Evolutionary conservation across 2,329 filamentous ascomycete genomes (phyloP).

Genomic region (Cordyceps militaris): DNA sequence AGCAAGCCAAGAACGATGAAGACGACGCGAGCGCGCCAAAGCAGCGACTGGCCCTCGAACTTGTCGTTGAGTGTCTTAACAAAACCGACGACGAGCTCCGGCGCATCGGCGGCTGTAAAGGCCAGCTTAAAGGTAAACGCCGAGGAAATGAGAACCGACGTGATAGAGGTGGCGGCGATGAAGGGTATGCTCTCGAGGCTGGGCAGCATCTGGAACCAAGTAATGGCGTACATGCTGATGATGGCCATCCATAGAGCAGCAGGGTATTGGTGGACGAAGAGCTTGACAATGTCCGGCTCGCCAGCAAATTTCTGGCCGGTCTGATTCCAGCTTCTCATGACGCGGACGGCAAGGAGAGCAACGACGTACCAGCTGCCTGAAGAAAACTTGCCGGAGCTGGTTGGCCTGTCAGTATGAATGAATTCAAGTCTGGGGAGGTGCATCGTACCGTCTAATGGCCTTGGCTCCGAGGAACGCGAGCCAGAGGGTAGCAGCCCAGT

Average conservation of each 20-base stretch:
- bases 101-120: constrained; percentile 81
- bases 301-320: constrained; percentile 94
- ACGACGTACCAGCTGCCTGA: constrained; percentile 29
- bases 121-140: constrained; percentile 82
- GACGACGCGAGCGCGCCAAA: constrained; percentile 42
- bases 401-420: constrained; percentile 11
- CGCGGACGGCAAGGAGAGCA: constrained; percentile 55
- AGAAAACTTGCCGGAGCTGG: constrained; percentile 22
- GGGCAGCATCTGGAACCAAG: constrained; percentile 39
- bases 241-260: constrained; percentile 69
- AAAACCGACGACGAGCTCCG: constrained; percentile 61
- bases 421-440: background rate
- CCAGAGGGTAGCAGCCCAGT: constrained; percentile 77
- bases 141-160: constrained; percentile 37
- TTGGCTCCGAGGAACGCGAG: constrained; percentile 46
- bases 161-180: constrained; percentile 33
- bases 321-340: constrained; percentile 84
- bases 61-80: constrained; percentile 33
- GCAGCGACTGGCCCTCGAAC: constrained; percentile 37
- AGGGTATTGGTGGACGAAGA: constrained; percentile 57
- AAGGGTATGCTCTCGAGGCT: constrained; percentile 36
- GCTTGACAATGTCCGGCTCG: constrained; percentile 76
- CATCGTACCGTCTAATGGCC: constrained; percentile 33
- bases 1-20: constrained; percentile 41
- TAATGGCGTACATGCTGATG: constrained; percentile 58